A percentile compares a stretch with the other conserved stretches of the same genome.
Conservation (phyloP, 2,329 filamentous ascomycete species). For the Zymoseptoria tritici region DNA sequence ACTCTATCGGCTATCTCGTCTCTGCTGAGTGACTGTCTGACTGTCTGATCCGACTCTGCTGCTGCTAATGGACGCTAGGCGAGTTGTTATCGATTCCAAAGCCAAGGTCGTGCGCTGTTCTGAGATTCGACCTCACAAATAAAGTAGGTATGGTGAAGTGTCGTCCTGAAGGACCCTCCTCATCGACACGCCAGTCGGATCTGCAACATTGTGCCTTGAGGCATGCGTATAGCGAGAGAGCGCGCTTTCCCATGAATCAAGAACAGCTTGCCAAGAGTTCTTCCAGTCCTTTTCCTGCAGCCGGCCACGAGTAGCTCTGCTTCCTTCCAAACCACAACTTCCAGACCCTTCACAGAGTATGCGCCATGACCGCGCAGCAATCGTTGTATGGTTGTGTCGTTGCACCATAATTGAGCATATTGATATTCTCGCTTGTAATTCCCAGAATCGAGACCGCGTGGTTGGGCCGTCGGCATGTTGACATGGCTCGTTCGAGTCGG, state of each 20-base stretch:
- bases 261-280: background rate
- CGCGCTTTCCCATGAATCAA: background rate
- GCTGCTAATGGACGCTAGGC: constrained; percentile 16
- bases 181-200: constrained; percentile 3
- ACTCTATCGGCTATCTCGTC: constrained; percentile 23
- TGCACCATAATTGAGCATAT: background rate
- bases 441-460: background rate
- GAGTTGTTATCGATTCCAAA: constrained; percentile 22
- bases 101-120: background rate
- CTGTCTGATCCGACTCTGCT: constrained; percentile 16
- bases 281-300: background rate
- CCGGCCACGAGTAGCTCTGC: background rate
- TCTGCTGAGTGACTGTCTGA: constrained; percentile 12
- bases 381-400: background rate
- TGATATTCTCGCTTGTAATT: background rate
- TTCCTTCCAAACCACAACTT: background rate
- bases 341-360: background rate
- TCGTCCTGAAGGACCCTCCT: constrained; percentile 1
- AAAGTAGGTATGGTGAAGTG: constrained; percentile 8
- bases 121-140: constrained; percentile 1
- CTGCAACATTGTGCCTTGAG: constrained; percentile 18
- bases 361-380: background rate
- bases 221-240: constrained; percentile 5
- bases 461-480: background rate
- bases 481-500: background rate